Percentiles rank a stretch among this genome's conserved stretches.
These are phyloP conservation scores for Forsythia viridissima DNA, from an alignment of 257 asterid genomes.

Conservation along the genomic window DNA sequence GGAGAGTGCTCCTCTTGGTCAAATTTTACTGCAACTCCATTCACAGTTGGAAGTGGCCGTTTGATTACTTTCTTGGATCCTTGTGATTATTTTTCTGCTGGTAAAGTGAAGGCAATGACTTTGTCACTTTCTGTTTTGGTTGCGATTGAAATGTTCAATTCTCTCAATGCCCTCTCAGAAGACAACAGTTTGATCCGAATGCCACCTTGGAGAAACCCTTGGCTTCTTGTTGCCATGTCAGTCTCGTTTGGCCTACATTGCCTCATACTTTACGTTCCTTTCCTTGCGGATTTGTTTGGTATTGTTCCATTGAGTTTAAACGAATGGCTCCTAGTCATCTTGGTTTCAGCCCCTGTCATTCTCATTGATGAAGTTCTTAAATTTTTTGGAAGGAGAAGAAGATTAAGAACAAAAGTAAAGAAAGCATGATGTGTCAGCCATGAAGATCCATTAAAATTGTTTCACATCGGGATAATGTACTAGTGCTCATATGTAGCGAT, in stretches of 20 bases:
- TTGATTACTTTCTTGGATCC: conserved; percentile 56
- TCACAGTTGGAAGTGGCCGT: conserved; percentile 56
- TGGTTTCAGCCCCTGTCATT: conserved; percentile 70
- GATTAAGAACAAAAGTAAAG: conserved; percentile 46
- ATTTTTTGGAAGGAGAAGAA: conserved; percentile 61
- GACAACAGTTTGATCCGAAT: conserved; percentile 77
- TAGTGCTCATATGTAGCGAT: not conserved
- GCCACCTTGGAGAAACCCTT: conserved; percentile 95
- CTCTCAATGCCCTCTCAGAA: conserved; percentile 85
- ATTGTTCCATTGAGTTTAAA: conserved; percentile 61
- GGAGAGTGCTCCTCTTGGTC: conserved; percentile 83
- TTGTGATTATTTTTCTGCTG: conserved; percentile 70
- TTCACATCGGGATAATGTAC: not conserved
- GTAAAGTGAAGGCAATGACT: conserved; percentile 88
- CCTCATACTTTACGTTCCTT: conserved; percentile 67
- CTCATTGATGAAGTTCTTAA: conserved; percentile 73
- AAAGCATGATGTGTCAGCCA: conserved; percentile 24
- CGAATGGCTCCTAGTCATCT: conserved; percentile 70
- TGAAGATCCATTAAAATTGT: not conserved
- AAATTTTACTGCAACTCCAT: conserved; percentile 68
- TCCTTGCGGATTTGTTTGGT: conserved; percentile 67
- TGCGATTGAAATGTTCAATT: conserved; percentile 85
- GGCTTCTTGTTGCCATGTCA: conserved; percentile 82
- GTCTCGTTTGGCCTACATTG: conserved; percentile 67
- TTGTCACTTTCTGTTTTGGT: conserved; percentile 85